These are phyloP conservation scores for Gentiana dahurica DNA, from an alignment of 257 asterid genomes.

Conservation along the genomic window DNA sequence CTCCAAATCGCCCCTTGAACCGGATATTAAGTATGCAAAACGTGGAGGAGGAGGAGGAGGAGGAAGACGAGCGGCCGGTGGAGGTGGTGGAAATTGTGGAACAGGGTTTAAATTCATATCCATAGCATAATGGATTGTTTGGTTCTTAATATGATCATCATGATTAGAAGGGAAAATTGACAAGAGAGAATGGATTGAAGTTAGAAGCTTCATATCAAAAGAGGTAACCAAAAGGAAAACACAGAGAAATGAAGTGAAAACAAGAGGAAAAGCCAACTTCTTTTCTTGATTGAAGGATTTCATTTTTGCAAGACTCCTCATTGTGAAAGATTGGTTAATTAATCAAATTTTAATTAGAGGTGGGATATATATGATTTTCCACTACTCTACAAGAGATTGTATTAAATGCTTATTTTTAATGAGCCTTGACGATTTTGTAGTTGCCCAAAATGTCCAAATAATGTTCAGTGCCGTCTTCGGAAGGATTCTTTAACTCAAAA, in stretches of 20 bases:
- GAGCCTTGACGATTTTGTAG: constrained; percentile 13
- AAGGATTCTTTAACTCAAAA: constrained; percentile 17
- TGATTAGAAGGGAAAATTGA: constrained; percentile 48
- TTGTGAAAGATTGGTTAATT: constrained; percentile 13
- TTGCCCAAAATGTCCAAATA: constrained; percentile 24
- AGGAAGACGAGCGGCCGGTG: constrained; percentile 12
- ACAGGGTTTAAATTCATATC: constrained; percentile 29
- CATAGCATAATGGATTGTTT: too few species aligned
- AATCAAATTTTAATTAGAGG: constrained; percentile 5
- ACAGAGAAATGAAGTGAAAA: constrained; percentile 45
- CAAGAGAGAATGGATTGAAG: constrained; percentile 45
- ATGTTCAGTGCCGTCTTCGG: constrained; percentile 20
- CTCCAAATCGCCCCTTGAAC: constrained; percentile 77
- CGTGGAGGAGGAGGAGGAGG: constrained; percentile 58
- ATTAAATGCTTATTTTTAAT: constrained; percentile 10
- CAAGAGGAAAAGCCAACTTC: constrained; percentile 72
- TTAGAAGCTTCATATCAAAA: constrained; percentile 54
- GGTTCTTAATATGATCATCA: not conserved
- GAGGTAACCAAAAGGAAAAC: constrained; percentile 56
- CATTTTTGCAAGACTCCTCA: constrained; percentile 43
- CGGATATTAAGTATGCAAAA: constrained; percentile 79
- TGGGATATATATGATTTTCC: constrained; percentile 5
- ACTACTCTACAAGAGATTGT: constrained; percentile 18
- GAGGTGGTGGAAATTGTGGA: constrained; percentile 11
- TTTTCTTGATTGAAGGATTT: constrained; percentile 52